Base-by-base conservation (phyloP, 768 basidiomycete species). In the Hericium alpestre region DNA sequence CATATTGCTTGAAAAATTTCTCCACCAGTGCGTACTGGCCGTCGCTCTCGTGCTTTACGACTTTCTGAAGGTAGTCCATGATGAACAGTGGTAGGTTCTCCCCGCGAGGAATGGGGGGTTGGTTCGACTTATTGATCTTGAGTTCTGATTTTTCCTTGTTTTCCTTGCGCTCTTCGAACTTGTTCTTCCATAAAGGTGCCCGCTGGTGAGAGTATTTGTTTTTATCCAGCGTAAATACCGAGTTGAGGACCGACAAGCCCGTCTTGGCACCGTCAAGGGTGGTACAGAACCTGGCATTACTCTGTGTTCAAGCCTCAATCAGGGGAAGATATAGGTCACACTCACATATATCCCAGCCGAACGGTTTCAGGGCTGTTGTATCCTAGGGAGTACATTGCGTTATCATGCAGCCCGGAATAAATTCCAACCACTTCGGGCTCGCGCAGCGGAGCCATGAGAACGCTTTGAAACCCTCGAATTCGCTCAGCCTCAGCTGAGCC, bases 251-350 rank as follows among this genome's bases (percentile, higher is more conserved):
- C 0, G 69, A 70, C 53, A 77, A 71, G 0, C 85, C 85, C 8
- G 80, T 81, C 61, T 87, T 87, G 8, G 76, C 62, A 1, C 79
- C 78, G 61, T 87, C 85, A 1, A 87, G 74, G 11, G 79, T 71
- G 43, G 74, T 76, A 58, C 78, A 70, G 66, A 80, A 79, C 71
- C 78, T 76, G 51, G 27, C 4, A 7, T 3, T 32, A 32, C 27
- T 32, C 8, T 3, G 27, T 32, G 6, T 32, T 32, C 27, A 32
- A 32, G 27, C 2, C 6, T 9, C 27, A 32, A 7, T 32, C 27
- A 7, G 2, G 1, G 27, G 8, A 6, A 32, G 27, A 48, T 9
- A 2, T 16, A 22, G 32, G n/a, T 16, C 3, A n/a, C 23, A 58
- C 74, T 63, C 53, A 79, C 78, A 76, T 71, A 59, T 84, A 80